phyloP scores from a whole-genome alignment of 2,329 filamentous ascomycete genomes.

The Penicillium sp. region DNA sequence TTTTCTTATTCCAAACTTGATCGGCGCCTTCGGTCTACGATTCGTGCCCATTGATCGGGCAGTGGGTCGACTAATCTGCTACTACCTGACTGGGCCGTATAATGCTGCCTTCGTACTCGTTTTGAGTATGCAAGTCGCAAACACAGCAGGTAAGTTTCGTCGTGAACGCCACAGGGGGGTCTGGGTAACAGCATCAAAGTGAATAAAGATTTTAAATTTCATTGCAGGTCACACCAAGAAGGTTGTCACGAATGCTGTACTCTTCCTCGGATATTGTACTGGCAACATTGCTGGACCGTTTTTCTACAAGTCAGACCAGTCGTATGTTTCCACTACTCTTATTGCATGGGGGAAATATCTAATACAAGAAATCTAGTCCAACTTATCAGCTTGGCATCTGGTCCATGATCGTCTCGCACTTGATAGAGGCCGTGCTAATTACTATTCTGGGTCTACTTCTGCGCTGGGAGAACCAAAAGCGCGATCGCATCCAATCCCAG shows the following conservation, averaged over 20 bases:
- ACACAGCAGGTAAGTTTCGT: slow-evolving; percentile 47
- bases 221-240: slow-evolving; percentile 64
- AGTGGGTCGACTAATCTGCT: slow-evolving; percentile 62
- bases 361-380: slow-evolving; percentile 36
- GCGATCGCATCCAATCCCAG: slow-evolving; percentile 54
- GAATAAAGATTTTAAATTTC: slow-evolving; percentile 8
- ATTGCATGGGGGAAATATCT: not conserved
- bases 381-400: slow-evolving; percentile 58
- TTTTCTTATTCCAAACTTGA: slow-evolving; percentile 64
- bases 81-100: slow-evolving; percentile 60
- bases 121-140: slow-evolving; percentile 50
- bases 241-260: slow-evolving; percentile 65
- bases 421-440: slow-evolving; percentile 56
- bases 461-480: slow-evolving; percentile 53
- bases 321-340: slow-evolving; percentile 26
- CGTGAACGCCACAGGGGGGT: too few relatives aligned
- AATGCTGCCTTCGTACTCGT: slow-evolving; percentile 60
- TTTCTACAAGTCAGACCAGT: slow-evolving; percentile 63
- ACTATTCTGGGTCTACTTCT: slow-evolving; percentile 52
- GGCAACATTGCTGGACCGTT: slow-evolving; percentile 67
- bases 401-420: slow-evolving; percentile 60
- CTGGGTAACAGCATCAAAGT: too few relatives aligned
- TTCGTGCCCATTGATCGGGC: slow-evolving; percentile 57
- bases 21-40: slow-evolving; percentile 62
- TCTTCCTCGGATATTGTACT: slow-evolving; percentile 64